Evolutionary conservation across 805 yeast species (phyloP), one percentile per base, ranked within the genome.

Genomic region (Spathaspora boniae): DNA sequence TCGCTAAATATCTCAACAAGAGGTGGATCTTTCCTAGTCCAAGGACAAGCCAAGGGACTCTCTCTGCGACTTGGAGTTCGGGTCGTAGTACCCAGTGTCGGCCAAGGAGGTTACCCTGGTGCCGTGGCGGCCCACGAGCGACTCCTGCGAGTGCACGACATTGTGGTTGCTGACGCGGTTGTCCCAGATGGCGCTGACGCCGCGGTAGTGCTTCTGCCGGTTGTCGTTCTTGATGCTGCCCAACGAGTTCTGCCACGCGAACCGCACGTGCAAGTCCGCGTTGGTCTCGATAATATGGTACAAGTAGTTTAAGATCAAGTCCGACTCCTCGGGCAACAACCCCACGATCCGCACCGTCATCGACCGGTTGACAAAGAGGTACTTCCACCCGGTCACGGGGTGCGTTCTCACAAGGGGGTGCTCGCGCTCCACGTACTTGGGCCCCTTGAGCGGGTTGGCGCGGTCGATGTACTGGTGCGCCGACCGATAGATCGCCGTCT

Each of bases 401-500:
- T 80, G 80, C 26, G 82, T 75, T 58, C 83, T 70, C 23, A 79
- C 70, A 17, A 79, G 44, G 3, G 82, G 83, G 54, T 79, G 85
- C 40, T 68, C 73, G 53, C 80, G 68, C 44, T 68, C 78, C 36
- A 76, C 60, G 36, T 65, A 65, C 38, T 65, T 64, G 12, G 68
- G 70, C n/a, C 73, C 71, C 37, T 56, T 56, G 17, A 75, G 62
- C 16, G 76, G 78, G 19, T 64, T 62, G 16, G 66, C 57, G 40
- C 74, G 62, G 37, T 69, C 68, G 23, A 61, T 48, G 41, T 65
- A 66, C 23, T 56, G 54, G 43, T 72, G 72, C 33, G 73, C 73
- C 27, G 65, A 65, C 22, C 47, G 43, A 51, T 58, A 62, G 25
- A 66, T 52, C 11, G 76, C 78, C 9, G 60, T 58, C 55, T 73